Evolutionary conservation across 345 rosid genomes (phyloP), one percentile per base, ranked within the genome.

Genomic region (Linum tenue): DNA sequence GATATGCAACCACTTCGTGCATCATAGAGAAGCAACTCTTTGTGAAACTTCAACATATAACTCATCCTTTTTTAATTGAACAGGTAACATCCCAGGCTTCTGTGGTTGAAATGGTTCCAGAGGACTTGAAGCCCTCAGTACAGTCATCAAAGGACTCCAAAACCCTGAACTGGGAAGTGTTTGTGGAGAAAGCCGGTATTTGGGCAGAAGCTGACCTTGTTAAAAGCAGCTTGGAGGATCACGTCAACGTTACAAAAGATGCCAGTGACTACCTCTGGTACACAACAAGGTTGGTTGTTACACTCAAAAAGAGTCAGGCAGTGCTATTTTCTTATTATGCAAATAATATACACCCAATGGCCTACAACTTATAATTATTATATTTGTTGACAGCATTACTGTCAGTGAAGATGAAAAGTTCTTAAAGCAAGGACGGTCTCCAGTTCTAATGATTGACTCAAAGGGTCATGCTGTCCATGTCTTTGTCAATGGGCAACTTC

Each of bases 221-320:
- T 22, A 81, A 73, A 67, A 85, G 73, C 56, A 77, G 68, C 59
- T 76, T 92, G 68, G 88, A 84, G 41, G 99, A 94, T 77, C 97
- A 88, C 68, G 80, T 90, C 48, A 94, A 90, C 77, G 77, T 90
- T 75, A 90, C 99, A 51, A 79, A 78, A 74, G 91, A 90, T 74
- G 75, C 87, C 37, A 85, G 96, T 15, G 99, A 90, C 79, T 94
- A 94, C 78, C 95, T 94, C 63, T 94, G 99, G 99, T 85, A 86
- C 73, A 90, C 92, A 50, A 85, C 86, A 77, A 94, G 97, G 99
- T 94, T 72, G 65, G 85, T 79, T 39, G 55, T 69, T 64, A 64
- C 62, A 55, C 42, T 56, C 4, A 55, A 67, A 65, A 59, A 40
- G 39, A 48, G 40, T 39, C 40, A 51, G 31, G 9, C 36, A 38